Percentiles rank a stretch among this genome's conserved stretches.
Evolutionary conservation across 2,329 filamentous ascomycete species (phyloP).

Genomic region (Pezicula rhizophila): DNA sequence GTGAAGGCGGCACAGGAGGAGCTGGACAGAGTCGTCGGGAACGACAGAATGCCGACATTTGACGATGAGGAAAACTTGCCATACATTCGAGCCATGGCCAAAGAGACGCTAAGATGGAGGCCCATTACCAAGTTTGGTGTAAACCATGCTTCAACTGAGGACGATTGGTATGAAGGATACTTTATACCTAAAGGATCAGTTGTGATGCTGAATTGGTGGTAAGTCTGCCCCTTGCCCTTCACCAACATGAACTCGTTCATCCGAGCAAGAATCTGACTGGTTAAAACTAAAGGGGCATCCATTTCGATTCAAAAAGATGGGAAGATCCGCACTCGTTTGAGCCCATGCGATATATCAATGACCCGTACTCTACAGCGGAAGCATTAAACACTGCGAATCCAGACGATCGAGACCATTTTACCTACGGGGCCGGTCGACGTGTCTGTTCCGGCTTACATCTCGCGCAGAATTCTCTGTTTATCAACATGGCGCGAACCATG

Average conservation of each 20-base stretch:
- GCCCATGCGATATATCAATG: constrained; percentile 1
- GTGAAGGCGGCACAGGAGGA: constrained; percentile 37
- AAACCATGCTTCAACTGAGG: constrained; percentile 32
- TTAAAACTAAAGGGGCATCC: background rate
- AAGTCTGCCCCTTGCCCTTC: too few relatives aligned
- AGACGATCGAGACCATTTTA: constrained; percentile 22
- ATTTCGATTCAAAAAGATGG: constrained; percentile 2
- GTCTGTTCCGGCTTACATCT: constrained; percentile 29
- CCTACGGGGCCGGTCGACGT: constrained; percentile 27
- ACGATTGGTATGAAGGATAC: constrained; percentile 38
- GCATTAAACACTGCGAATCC: constrained; percentile 21
- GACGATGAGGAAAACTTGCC: constrained; percentile 32
- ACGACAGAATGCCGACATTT: constrained; percentile 30
- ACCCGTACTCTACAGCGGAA: background rate
- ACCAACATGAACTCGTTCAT: background rate
- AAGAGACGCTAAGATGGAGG: constrained; percentile 28
- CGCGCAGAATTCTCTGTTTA: constrained; percentile 26
- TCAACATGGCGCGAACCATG: constrained; percentile 24
- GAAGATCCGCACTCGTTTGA: constrained; percentile 1
- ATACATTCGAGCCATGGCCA: constrained; percentile 35
- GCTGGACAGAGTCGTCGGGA: constrained; percentile 34
- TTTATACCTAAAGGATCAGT: constrained; percentile 39
- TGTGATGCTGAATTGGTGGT: constrained; percentile 32
- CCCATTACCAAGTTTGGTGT: constrained; percentile 28
- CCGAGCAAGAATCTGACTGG: background rate